A percentile compares a stretch with the other conserved stretches of the same genome.
These are phyloP conservation scores for Boletellus ananiceps DNA, from an alignment of 768 basidiomycete species.

Conservation along the genomic window DNA sequence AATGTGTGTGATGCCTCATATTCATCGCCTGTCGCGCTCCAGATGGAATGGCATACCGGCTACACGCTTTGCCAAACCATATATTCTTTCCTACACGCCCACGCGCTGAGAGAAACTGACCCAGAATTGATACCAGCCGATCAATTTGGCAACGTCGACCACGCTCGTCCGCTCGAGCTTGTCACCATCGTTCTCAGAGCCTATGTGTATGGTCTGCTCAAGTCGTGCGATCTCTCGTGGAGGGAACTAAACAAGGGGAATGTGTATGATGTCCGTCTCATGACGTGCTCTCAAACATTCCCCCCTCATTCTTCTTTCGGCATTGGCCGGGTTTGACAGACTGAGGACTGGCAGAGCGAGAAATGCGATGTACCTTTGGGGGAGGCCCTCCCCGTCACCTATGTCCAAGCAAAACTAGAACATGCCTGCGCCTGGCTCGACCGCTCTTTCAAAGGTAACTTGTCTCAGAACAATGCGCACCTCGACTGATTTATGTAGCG, in stretches of 20 bases:
- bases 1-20: conserved; percentile 6
- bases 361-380: conserved; percentile 78
- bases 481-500: conserved; percentile 32
- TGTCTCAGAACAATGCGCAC: background rate
- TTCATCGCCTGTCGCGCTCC: conserved; percentile 14
- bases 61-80: conserved; percentile 84
- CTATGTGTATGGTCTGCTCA: conserved; percentile 63
- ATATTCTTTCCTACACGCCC: conserved; percentile 72
- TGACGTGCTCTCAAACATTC: conserved; percentile 11
- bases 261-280: conserved; percentile 66
- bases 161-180: conserved; percentile 53
- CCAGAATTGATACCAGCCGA: conserved; percentile 42
- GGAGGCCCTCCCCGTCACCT: conserved; percentile 55
- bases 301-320: conserved; percentile 11
- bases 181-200: conserved; percentile 66
- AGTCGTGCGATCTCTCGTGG: conserved; percentile 81
- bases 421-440: conserved; percentile 60
- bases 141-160: conserved; percentile 31
- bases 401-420: conserved; percentile 52
- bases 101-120: conserved; percentile 57
- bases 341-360: conserved; percentile 88
- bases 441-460: conserved; percentile 39
- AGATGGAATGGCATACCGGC: conserved; percentile 90
- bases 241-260: conserved; percentile 72
- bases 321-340: conserved; percentile 36